Evolutionary conservation across 495 filamentous ascomycete species (phyloP).

Genomic region (Lasiosphaeria ovina): DNA sequence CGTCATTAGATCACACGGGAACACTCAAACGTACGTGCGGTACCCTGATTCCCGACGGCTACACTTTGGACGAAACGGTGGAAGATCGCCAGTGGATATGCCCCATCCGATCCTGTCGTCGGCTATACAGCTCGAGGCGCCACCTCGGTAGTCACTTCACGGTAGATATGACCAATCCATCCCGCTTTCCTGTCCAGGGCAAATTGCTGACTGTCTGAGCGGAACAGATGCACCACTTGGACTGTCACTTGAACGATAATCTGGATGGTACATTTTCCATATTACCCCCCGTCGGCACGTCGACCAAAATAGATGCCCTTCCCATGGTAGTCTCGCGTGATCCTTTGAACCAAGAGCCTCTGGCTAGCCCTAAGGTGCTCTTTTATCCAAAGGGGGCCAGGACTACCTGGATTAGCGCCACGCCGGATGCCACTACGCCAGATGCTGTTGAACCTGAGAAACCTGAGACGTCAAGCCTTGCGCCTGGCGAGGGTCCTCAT

Average conservation of each 20-base stretch:
- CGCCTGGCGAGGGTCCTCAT: no score
- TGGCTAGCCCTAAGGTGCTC: not conserved
- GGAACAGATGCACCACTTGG: slow-evolving; percentile 3
- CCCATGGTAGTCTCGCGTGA: not conserved
- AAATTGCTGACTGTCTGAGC: not conserved
- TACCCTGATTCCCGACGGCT: slow-evolving; percentile 16
- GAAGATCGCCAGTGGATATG: slow-evolving; percentile 24
- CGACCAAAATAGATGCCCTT: not conserved
- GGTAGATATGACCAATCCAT: not conserved
- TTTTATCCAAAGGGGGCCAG: not conserved
- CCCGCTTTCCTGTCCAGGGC: not conserved
- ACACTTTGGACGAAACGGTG: slow-evolving; percentile 10
- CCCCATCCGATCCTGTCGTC: slow-evolving; percentile 22
- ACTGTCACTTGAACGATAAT: slow-evolving; percentile 21
- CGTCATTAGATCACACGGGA: slow-evolving; percentile 3
- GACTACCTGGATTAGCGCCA: not conserved
- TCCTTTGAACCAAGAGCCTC: not conserved
- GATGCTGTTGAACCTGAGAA: not conserved
- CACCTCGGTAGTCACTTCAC: slow-evolving; percentile 23
- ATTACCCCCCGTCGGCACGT: not conserved
- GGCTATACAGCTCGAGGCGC: slow-evolving; percentile 1
- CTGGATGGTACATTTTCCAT: slow-evolving; percentile 22
- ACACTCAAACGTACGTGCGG: slow-evolving; percentile 2
- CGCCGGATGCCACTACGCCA: not conserved
- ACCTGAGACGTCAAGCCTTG: not conserved